Base-by-base conservation (phyloP, 352 stramenopile species). In the Pythium insidiosum region DNA sequence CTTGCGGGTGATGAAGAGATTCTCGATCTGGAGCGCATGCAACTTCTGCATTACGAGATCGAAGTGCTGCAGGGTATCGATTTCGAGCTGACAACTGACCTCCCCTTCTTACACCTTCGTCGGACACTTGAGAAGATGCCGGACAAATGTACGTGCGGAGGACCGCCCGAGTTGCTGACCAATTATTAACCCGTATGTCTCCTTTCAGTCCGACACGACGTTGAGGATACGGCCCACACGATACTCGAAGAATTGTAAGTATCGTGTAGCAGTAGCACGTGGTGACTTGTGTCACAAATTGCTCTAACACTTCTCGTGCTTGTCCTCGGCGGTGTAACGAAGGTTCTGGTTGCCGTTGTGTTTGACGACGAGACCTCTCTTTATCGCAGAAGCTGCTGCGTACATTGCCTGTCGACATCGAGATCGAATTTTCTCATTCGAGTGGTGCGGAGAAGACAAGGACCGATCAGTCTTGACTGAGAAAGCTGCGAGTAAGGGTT, bases 1-100 rank as follows among this genome's bases (percentile, higher is more conserved):
- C 53, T 88, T 34, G 63, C 61, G 29, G 80, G 80, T 5, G 71
- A 90, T 37, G 80, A 93, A 59, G 80, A 93, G 23, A 55, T 89
- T n/a, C 50, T 90, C n/a, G 80, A 93, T 37, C 60, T 93, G 13
- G 80, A 93, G 54, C 80, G 80, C 13, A 66, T 93, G 54, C 80
- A 90, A 43, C 47, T 93, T 46, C 63, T 93, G 5, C 77, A 87
- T 41, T 93, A 90, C 61, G 80, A 93, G 46, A 87, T 88, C 30
- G 65, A 90, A 59, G 77, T 90, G 22, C 56, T 93, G 0, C 73
- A 90, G 40, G 80, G 75, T 13, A 84, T 93, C 40, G 63, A 87
- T 26, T 90, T 86, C 33, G 77, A 90, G 43, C 51, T 93, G 7
- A 88, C 77, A 11, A 83, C 56, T 6, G 80, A 90, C 18, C 66